Base-by-base conservation (phyloP, 805 yeast genomes). In the Maudiozyma serrabonitensis region DNA sequence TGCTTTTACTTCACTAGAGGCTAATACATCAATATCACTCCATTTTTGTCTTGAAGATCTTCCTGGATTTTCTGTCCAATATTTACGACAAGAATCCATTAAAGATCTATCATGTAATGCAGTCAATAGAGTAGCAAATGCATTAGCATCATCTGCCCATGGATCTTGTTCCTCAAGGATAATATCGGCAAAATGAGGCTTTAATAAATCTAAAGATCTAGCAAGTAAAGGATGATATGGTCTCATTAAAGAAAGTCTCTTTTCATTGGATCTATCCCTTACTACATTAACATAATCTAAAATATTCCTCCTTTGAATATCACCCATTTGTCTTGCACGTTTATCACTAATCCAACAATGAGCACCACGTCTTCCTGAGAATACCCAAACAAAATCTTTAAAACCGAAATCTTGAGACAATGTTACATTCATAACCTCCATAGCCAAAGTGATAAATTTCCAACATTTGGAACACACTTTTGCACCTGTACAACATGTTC, bases 311-410 rank as follows among this genome's bases (percentile, higher is more conserved):
- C 99, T 78, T 52, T 80, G 78, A 5, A 71, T 59, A 64, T 93
- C 98, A 54, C 79, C 84, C 53, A 93, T 67, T 1, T 64, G 59
- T 50, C 97, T 71, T 0, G 97, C 96, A 45, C 90, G 71, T 49
- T 76, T 68, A 63, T 93, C 99, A 67, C 95, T 86, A 23, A 93
- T 76, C 99, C 99, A 93, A 61, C 98, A 95, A 74, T 93, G 99
- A 15, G 95, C 95, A 67, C 99, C 99, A 77, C 99, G 86, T 74
- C 99, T 84, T 44, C 99, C 99, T 0, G 96, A 88, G 62, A 87
- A 93, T 4, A 91, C 96, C 98, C 98, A 93, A 46, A 93, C 73
- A 62, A 88, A 72, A 66, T 87, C 82, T 52, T 80, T 70, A 65
- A 87, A 90, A 0, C 96, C 98, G 67, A 93, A 93, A 66, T 91